These are phyloP conservation scores for Pelargonium nanum DNA, from an alignment of 345 rosid genomes.

Conservation along the genomic window DNA sequence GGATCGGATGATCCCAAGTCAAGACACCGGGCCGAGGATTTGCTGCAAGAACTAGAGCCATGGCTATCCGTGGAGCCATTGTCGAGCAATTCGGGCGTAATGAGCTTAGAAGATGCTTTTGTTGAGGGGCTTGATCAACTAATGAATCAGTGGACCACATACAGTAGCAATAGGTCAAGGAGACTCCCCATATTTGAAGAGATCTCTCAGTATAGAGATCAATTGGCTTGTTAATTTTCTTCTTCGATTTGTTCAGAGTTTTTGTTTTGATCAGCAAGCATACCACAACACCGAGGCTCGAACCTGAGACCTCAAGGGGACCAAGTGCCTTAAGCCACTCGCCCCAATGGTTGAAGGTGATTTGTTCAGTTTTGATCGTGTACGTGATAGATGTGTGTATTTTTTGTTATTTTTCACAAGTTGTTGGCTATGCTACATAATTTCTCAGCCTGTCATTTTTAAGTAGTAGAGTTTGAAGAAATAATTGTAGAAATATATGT, in stretches of 20 bases:
- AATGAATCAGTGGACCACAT: constrained; percentile 54
- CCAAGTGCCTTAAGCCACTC: no score
- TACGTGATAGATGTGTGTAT: no score
- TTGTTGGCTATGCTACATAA: no score
- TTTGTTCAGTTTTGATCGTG: no score
- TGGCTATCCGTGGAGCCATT: not conserved
- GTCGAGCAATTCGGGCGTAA: not conserved
- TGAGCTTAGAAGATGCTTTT: constrained; percentile 40
- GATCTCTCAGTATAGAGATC: constrained; percentile 74
- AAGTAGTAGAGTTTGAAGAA: no score
- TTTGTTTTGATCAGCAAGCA: no score
- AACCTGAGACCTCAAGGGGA: no score
- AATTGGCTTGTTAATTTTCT: constrained; percentile 54
- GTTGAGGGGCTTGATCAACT: constrained; percentile 53
- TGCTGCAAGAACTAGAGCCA: constrained; percentile 31
- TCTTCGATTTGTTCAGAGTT: not conserved
- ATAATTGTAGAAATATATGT: no score
- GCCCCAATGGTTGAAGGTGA: no score
- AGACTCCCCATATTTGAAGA: constrained; percentile 86
- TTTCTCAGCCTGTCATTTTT: no score
- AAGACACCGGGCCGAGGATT: constrained; percentile 37
- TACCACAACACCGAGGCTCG: no score
- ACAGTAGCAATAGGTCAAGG: constrained; percentile 28
- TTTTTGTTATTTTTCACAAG: no score
- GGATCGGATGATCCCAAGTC: constrained; percentile 49